These are phyloP conservation scores for Chaetomium strumarium DNA, from an alignment of 2,329 filamentous ascomycete genomes.

Conservation along the genomic window DNA sequence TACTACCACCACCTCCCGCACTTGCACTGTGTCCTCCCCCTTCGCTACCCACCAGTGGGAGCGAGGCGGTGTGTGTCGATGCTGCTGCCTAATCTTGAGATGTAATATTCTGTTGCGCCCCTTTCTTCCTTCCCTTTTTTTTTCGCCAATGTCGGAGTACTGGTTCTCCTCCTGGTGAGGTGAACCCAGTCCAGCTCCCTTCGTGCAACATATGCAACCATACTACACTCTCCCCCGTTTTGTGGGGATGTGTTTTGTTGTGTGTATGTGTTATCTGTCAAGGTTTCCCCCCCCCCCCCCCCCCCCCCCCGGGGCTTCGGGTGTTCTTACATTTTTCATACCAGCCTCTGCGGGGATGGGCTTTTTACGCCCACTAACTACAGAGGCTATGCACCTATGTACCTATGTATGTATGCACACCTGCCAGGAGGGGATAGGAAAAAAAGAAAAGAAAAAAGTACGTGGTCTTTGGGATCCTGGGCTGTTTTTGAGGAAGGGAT, in stretches of 20 bases:
- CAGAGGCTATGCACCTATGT: no score
- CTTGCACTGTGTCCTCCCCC: slow-evolving; percentile 1
- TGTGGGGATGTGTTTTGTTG: slow-evolving; percentile 5
- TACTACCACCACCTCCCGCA: neutral
- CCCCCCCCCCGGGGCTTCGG: no score
- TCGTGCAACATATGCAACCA: slow-evolving; percentile 2
- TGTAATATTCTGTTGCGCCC: slow-evolving; percentile 16
- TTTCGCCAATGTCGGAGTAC: slow-evolving; percentile 8
- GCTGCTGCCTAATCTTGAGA: slow-evolving; percentile 40
- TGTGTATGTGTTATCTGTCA: neutral
- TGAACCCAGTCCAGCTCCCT: slow-evolving; percentile 7
- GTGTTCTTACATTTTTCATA: no score
- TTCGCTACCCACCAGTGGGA: slow-evolving; percentile 25
- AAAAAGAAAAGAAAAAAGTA: no score
- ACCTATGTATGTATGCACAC: no score
- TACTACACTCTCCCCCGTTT: no score
- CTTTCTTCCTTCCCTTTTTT: neutral
- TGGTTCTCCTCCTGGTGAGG: slow-evolving; percentile 6
- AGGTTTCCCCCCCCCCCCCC: neutral
- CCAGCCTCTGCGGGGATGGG: slow-evolving; percentile 3
- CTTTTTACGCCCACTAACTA: no score
- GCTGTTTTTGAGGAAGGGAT: neutral
- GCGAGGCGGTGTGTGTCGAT: slow-evolving; percentile 43
- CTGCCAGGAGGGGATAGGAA: neutral
- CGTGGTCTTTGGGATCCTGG: slow-evolving; percentile 5